These are phyloP conservation scores for Penicillium digitatum DNA, from an alignment of 2,329 filamentous ascomycete genomes.

Conservation along the genomic window DNA sequence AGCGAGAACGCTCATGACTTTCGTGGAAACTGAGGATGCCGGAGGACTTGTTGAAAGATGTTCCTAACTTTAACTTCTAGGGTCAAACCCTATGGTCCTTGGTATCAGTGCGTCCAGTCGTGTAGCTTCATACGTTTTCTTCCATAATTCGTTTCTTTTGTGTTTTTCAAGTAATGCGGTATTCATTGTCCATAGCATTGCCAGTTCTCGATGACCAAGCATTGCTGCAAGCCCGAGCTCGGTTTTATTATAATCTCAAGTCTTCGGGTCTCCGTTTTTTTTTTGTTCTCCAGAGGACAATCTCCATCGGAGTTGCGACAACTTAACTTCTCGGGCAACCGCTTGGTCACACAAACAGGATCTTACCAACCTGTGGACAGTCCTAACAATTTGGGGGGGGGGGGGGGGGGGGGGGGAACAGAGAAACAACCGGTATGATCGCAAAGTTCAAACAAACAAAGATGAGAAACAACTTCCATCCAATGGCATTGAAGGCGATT, in stretches of 20 bases:
- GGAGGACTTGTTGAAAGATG: background rate
- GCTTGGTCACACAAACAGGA: background rate
- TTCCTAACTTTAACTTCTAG: background rate
- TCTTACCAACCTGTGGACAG: background rate
- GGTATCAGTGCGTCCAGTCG: too few species aligned
- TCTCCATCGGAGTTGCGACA: background rate
- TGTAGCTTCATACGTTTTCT: too few species aligned
- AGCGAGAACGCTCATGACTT: background rate
- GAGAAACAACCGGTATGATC: conserved; percentile 34
- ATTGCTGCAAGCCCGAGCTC: too few species aligned
- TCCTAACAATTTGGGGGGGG: too few species aligned
- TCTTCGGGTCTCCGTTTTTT: background rate
- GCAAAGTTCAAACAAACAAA: conserved; percentile 41
- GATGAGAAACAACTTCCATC: conserved; percentile 46
- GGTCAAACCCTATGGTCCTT: too few species aligned
- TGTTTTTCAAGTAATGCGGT: background rate
- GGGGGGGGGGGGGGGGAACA: conserved; percentile 42
- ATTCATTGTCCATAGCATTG: background rate
- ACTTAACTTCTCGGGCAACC: background rate
- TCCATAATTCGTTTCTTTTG: background rate
- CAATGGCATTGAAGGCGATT: conserved; percentile 43
- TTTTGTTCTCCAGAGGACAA: background rate
- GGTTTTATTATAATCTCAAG: background rate
- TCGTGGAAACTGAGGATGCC: background rate
- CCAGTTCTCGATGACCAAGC: background rate